phyloP scores from a whole-genome alignment of 345 rosid species.

The Eutrema japonicum region DNA sequence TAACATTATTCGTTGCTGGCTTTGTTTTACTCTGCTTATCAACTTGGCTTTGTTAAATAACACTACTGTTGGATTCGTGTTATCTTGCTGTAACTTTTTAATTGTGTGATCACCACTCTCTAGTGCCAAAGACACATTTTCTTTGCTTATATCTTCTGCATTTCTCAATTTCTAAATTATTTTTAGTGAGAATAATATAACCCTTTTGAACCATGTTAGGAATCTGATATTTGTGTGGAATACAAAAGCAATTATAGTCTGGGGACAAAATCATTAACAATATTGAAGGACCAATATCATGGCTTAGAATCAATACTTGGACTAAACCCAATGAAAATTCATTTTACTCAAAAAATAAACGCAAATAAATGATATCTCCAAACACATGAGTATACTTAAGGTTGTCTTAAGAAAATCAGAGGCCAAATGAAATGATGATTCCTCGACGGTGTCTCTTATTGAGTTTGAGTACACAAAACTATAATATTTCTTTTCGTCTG shows the following conservation, averaged over 20 bases:
- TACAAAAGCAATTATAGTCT: neutral
- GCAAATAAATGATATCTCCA: no score
- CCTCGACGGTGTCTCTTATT: neutral
- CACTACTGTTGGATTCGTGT: constrained; percentile 25
- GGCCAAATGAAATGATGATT: neutral
- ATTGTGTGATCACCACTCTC: constrained; percentile 15
- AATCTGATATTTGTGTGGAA: neutral
- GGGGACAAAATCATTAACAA: neutral
- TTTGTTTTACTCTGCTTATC: constrained; percentile 29
- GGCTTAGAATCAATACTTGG: no score
- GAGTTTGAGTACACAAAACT: neutral
- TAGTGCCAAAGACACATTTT: constrained; percentile 8
- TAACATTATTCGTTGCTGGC: constrained; percentile 33
- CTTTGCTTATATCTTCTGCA: neutral
- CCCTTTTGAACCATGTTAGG: neutral
- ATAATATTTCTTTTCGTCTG: neutral
- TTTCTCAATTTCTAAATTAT: neutral
- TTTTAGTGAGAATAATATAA: neutral
- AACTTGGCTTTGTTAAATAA: constrained; percentile 26
- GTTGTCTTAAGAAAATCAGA: neutral
- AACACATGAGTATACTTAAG: no score
- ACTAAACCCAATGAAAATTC: no score
- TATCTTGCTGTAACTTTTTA: constrained; percentile 20
- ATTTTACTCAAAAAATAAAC: no score
- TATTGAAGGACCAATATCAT: no score